Conservation (phyloP, 352 stramenopile species). For the Ochromonadaceae sp. region DNA sequence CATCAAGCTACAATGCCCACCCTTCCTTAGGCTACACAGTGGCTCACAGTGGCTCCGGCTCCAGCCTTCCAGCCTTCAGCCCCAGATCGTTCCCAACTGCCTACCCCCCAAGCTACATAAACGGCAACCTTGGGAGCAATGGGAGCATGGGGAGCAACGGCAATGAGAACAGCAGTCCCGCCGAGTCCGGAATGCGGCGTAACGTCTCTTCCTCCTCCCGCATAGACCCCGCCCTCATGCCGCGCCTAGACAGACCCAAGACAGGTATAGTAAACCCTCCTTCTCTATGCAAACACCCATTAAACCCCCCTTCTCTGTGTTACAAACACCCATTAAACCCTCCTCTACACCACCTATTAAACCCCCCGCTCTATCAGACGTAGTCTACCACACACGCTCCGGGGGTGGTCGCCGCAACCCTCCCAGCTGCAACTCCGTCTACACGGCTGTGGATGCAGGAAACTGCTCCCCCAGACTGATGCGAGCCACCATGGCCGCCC, state of each 20-base stretch:
- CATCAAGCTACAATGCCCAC: too few species aligned
- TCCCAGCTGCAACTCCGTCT: slow-evolving; percentile 23
- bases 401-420: slow-evolving; percentile 7
- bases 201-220: background rate
- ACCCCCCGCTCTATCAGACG: slow-evolving; percentile 19
- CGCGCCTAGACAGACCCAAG: too few species aligned
- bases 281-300: background rate
- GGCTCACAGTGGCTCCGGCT: too few species aligned
- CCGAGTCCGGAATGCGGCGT: background rate
- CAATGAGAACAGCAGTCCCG: background rate
- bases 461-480: slow-evolving; percentile 44
- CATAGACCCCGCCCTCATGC: background rate
- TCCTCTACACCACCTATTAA: background rate
- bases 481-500: background rate
- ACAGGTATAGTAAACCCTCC: background rate
- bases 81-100: too few species aligned
- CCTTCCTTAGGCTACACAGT: too few species aligned
- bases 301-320: background rate
- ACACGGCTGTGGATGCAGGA: slow-evolving; percentile 49
- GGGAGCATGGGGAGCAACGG: background rate
- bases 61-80: too few species aligned
- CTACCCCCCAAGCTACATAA: too few species aligned
- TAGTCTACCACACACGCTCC: slow-evolving; percentile 20
- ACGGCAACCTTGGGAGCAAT: slow-evolving; percentile 2
- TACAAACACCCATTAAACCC: background rate